phyloP scores from a whole-genome alignment of 1,284 basidiomycete genomes.

The Prillingera fragicola region DNA sequence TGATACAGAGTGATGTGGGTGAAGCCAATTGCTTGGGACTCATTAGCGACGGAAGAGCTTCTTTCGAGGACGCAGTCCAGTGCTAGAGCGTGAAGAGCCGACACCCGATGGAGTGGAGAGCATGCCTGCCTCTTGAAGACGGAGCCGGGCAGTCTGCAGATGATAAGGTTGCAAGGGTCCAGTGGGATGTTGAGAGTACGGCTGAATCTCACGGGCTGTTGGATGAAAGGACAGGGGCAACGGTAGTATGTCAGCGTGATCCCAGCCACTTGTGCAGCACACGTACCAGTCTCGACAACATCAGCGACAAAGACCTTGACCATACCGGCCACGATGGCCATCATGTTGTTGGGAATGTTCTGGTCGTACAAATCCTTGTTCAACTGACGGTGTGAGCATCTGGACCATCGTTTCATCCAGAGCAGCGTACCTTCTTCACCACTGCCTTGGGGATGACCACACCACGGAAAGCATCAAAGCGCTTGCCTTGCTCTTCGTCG shows the following conservation, averaged over 20 bases:
- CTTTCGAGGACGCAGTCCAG: constrained; percentile 23
- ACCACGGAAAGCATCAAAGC: constrained; percentile 38
- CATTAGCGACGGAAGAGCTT: constrained; percentile 22
- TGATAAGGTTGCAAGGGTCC: constrained; percentile 41
- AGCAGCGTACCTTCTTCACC: constrained; percentile 32
- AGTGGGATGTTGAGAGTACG: constrained; percentile 25
- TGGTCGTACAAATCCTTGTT: constrained; percentile 42
- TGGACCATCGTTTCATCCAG: not conserved
- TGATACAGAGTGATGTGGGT: no score
- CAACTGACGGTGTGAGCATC: constrained; percentile 21
- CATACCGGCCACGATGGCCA: constrained; percentile 36
- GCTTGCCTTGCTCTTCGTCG: constrained; percentile 36
- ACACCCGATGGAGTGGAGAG: constrained; percentile 8
- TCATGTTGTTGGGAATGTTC: constrained; percentile 25
- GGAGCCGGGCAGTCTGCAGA: constrained; percentile 33
- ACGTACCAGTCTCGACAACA: constrained; percentile 39
- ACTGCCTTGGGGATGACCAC: constrained; percentile 32
- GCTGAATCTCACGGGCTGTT: constrained; percentile 31
- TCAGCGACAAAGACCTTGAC: constrained; percentile 45
- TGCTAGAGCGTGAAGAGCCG: constrained; percentile 6
- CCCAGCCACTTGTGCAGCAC: no score
- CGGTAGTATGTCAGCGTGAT: not conserved
- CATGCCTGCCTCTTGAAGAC: constrained; percentile 31
- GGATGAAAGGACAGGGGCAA: not conserved
- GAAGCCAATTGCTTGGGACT: not conserved